These are phyloP conservation scores for Alternaria sp. DNA, from an alignment of 2,329 filamentous ascomycete species.

Conservation along the genomic window DNA sequence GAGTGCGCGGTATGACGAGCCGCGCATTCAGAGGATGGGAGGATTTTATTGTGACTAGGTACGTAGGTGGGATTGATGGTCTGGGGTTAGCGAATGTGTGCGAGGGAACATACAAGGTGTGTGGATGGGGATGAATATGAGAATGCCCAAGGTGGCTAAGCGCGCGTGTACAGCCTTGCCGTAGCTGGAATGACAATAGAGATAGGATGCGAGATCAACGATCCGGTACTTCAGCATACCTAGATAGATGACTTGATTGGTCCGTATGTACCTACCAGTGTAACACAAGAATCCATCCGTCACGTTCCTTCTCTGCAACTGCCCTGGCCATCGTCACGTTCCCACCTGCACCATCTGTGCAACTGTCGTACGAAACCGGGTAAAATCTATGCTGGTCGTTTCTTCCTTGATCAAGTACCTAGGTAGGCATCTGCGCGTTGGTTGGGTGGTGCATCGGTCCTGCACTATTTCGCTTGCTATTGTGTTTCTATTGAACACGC, in stretches of 20 bases:
- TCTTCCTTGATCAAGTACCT: neutral
- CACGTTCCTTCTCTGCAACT: neutral
- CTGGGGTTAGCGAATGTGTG: neutral
- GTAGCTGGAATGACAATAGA: neutral
- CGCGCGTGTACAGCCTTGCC: neutral
- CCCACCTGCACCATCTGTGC: neutral
- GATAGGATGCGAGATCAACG: neutral
- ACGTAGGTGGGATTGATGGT: neutral
- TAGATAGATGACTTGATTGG: rapidly evolving
- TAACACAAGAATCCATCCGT: neutral
- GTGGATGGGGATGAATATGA: neutral
- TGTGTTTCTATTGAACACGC: neutral
- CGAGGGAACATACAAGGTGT: neutral
- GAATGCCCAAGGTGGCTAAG: too few species aligned
- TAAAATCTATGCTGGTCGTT: neutral
- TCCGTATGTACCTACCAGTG: neutral
- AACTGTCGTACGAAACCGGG: neutral
- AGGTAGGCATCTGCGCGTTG: neutral
- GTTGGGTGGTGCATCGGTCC: neutral
- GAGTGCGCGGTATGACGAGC: neutral
- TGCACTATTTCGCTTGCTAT: neutral
- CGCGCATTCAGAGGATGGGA: neutral
- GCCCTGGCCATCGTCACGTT: neutral
- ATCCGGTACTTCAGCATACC: neutral
- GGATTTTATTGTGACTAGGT: neutral